Evolutionary conservation across 225 moss, liverwort and hornwort species (phyloP).

Genomic region (Marchantia paleacea): DNA sequence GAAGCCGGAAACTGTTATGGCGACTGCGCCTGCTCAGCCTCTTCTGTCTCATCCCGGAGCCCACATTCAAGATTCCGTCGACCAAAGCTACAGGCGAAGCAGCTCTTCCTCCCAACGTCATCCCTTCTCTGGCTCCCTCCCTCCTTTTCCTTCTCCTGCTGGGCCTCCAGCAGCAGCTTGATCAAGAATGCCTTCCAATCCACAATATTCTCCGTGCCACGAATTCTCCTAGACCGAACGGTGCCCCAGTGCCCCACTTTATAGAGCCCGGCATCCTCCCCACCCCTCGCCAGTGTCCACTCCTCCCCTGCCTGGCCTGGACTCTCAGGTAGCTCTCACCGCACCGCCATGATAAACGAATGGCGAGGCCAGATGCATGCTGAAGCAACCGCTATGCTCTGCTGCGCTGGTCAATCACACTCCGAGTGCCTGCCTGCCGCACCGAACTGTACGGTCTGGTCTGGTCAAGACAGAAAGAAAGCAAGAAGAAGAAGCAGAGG

Average conservation of each 20-base stretch:
- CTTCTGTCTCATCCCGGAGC: conserved; percentile 5
- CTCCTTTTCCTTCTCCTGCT: background rate
- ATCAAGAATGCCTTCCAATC: background rate
- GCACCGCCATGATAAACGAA: background rate
- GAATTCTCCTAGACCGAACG: background rate
- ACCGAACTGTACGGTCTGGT: background rate
- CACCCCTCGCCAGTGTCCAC: too few relatives aligned
- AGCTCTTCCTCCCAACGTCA: background rate
- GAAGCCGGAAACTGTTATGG: conserved; percentile 10
- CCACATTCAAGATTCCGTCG: conserved; percentile 2
- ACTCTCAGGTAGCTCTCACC: background rate
- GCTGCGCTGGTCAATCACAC: background rate
- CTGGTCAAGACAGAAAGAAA: too few relatives aligned
- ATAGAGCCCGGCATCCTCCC: too few relatives aligned
- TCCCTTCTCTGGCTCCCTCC: background rate
- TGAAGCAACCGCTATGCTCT: background rate
- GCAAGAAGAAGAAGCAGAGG: too few relatives aligned
- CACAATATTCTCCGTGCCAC: background rate
- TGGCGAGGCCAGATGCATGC: background rate
- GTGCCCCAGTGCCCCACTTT: background rate
- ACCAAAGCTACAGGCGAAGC: background rate
- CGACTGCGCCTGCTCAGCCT: conserved; percentile 3
- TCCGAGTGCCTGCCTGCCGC: background rate
- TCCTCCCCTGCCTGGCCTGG: background rate
- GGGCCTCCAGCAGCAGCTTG: background rate